Percentiles rank a stretch among this genome's conserved stretches.
Evolutionary conservation across 2,329 filamentous ascomycete species (phyloP).

Genomic region (Monosporascus sp.): DNA sequence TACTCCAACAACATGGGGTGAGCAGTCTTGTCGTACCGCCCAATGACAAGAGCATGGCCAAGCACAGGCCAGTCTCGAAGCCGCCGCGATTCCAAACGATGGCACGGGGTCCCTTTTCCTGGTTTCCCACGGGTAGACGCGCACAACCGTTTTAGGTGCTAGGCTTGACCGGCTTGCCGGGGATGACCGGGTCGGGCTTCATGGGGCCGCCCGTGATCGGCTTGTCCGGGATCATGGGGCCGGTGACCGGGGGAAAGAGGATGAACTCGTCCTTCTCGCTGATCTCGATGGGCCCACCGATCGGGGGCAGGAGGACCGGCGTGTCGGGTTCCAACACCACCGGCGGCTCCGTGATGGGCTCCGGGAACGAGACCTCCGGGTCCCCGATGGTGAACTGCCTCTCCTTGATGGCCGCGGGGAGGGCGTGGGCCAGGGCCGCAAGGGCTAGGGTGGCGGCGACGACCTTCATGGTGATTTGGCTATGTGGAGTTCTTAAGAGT

Average conservation of each 20-base stretch:
- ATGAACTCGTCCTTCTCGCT: background rate
- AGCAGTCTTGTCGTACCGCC: background rate
- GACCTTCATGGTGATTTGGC: conserved; percentile 18
- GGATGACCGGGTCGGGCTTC: conserved; percentile 23
- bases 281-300: conserved; percentile 1
- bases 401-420: conserved; percentile 17
- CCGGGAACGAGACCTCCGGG: conserved; percentile 14
- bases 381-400: conserved; percentile 18
- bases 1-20: background rate
- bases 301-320: conserved; percentile 13
- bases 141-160: conserved; percentile 6
- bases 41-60: background rate
- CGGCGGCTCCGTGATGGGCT: conserved; percentile 6
- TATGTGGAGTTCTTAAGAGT: background rate
- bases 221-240: conserved; percentile 24
- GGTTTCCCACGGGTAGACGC: background rate
- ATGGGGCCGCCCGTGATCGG: conserved; percentile 21
- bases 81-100: background rate
- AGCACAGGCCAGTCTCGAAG: background rate
- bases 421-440: conserved; percentile 19
- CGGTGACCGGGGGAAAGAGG: conserved; percentile 8
- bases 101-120: background rate
- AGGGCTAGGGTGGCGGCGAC: conserved; percentile 21
- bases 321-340: conserved; percentile 13
- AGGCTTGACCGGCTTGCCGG: conserved; percentile 23